Conservation (phyloP, 169 alveolate species). For the Plasmodium relictum region DNA sequence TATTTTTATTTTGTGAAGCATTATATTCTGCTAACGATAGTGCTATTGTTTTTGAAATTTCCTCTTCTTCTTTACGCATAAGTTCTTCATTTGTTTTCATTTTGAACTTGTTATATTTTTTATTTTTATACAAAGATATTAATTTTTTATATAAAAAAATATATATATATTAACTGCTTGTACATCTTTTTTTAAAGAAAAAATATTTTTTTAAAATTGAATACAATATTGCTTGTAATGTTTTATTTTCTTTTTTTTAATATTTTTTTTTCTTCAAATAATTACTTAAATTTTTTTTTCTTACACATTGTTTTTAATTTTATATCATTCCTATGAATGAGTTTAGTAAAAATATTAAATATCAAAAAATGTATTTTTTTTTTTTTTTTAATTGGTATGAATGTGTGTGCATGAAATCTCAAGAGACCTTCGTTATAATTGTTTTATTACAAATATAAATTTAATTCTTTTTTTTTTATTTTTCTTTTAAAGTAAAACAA, state of each 20-base stretch:
- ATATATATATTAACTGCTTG: background rate
- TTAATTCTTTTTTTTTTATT: no score
- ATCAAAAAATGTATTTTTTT: background rate
- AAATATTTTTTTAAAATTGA: no score
- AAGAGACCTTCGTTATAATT: background rate
- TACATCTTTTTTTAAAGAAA: slow-evolving; percentile 2
- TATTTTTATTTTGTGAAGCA: slow-evolving; percentile 38
- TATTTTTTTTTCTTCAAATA: background rate
- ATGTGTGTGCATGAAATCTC: background rate
- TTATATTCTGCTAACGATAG: slow-evolving; percentile 64
- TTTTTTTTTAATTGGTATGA: background rate
- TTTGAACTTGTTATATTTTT: slow-evolving; percentile 16
- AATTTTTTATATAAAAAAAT: background rate
- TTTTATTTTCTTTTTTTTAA: background rate
- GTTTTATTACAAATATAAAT: no score
- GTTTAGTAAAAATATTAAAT: background rate
- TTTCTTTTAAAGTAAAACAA: no score
- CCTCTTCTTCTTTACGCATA: slow-evolving; percentile 74
- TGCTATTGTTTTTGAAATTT: slow-evolving; percentile 67
- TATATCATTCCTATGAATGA: slow-evolving; percentile 1
- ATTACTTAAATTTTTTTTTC: background rate
- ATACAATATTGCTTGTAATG: no score
- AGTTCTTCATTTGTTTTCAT: slow-evolving; percentile 77
- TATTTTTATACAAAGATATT: background rate
- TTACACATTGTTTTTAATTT: background rate